These are phyloP conservation scores for Bertia moriformis DNA, from an alignment of 2,329 filamentous ascomycete genomes.

Conservation along the genomic window DNA sequence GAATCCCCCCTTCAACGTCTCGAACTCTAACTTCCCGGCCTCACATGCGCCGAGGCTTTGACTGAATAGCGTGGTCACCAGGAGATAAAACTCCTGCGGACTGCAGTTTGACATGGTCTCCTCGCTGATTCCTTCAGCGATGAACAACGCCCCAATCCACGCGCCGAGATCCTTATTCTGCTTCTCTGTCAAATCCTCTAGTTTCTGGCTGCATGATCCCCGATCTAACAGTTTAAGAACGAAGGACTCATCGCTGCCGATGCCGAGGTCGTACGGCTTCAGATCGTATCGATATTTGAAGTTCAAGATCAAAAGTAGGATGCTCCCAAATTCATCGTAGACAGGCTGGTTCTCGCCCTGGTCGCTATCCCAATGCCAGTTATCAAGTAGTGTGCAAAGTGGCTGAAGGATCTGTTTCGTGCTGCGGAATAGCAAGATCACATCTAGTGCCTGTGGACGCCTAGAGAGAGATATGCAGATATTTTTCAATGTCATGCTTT, in stretches of 20 bases:
- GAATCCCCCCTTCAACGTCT: slow-evolving; percentile 43
- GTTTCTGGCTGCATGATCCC: slow-evolving; percentile 25
- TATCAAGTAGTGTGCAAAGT: slow-evolving; percentile 39
- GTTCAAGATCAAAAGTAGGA: slow-evolving; percentile 40
- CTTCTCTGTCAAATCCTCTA: slow-evolving; percentile 34
- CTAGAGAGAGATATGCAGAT: slow-evolving; percentile 42
- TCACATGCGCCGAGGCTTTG: slow-evolving; percentile 45
- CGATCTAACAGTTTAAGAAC: slow-evolving; percentile 34
- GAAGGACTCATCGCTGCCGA: slow-evolving; percentile 33
- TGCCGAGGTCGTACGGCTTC: slow-evolving; percentile 32
- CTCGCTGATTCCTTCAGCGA: slow-evolving; percentile 47
- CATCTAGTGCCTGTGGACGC: slow-evolving; percentile 37
- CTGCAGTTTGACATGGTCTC: slow-evolving; percentile 50
- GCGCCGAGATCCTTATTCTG: slow-evolving; percentile 38
- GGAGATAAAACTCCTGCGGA: slow-evolving; percentile 47
- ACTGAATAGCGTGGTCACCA: slow-evolving; percentile 45
- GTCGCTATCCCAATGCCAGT: slow-evolving; percentile 52
- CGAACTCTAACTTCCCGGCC: slow-evolving; percentile 34
- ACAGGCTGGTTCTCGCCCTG: slow-evolving; percentile 49
- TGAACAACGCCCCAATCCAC: slow-evolving; percentile 47
- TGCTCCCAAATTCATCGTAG: slow-evolving; percentile 51
- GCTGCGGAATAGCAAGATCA: slow-evolving; percentile 44
- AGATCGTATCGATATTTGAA: slow-evolving; percentile 42
- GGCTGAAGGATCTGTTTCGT: slow-evolving; percentile 39
- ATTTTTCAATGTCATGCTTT: slow-evolving; percentile 46